Conservation (phyloP, 2,329 filamentous ascomycete genomes). For the Pestalotiopsis sp. region DNA sequence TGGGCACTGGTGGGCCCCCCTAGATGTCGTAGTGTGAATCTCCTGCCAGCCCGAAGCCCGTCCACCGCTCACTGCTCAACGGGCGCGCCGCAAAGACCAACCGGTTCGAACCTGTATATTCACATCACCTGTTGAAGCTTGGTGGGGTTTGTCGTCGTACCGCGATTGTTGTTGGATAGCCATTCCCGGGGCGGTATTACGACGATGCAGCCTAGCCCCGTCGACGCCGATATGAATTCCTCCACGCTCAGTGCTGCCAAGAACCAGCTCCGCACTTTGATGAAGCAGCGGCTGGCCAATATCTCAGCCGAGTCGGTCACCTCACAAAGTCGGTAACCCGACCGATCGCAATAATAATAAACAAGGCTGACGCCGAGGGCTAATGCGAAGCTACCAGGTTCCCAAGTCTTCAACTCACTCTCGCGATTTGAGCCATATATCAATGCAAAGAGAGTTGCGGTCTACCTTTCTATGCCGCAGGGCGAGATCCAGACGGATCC, state of each 20-base stretch:
- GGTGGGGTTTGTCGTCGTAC: background rate
- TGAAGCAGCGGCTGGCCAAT: conserved; percentile 67
- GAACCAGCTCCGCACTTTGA: conserved; percentile 71
- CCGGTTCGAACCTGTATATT: background rate
- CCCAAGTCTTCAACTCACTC: conserved; percentile 65
- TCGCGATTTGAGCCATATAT: conserved; percentile 73
- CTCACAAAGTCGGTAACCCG: conserved; percentile 66
- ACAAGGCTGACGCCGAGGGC: conserved; percentile 7
- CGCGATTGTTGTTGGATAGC: background rate
- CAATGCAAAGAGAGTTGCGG: conserved; percentile 73
- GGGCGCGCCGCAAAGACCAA: background rate
- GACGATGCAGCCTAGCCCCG: conserved; percentile 8
- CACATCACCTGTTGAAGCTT: background rate
- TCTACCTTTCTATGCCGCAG: conserved; percentile 92
- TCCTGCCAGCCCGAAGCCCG: background rate
- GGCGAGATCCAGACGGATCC: conserved; percentile 83
- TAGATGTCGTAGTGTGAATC: background rate
- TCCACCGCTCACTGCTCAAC: background rate
- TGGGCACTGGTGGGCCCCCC: conserved; percentile 3
- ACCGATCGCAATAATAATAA: background rate
- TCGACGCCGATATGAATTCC: conserved; percentile 29
- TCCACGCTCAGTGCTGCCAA: conserved; percentile 67
- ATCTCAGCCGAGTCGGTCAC: conserved; percentile 65
- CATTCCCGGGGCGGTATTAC: background rate
- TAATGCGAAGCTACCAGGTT: conserved; percentile 50